These are phyloP conservation scores for Telopea speciosissima DNA, from an alignment of 177 flowering plant genomes.

Conservation along the genomic window DNA sequence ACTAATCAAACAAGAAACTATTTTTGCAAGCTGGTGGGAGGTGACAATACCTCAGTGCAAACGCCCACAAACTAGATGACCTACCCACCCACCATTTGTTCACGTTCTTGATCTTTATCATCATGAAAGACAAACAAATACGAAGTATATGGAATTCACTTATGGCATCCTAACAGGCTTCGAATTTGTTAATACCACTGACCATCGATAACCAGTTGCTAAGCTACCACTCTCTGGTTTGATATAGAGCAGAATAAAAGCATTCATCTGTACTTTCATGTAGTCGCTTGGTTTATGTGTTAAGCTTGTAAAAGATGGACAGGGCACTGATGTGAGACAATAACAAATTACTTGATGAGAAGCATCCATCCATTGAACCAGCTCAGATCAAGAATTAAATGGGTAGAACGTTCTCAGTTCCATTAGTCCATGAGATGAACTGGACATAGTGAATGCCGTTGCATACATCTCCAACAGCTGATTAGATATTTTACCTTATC, in stretches of 20 bases:
- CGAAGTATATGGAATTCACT: background rate
- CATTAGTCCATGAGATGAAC: background rate
- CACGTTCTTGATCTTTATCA: background rate
- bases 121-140: background rate
- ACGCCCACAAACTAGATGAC: too few relatives aligned
- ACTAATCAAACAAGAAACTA: too few relatives aligned
- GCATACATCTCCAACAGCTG: background rate
- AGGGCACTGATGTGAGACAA: background rate
- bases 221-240: background rate
- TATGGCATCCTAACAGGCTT: background rate
- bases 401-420: background rate
- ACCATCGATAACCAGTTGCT: background rate
- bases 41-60: too few relatives aligned
- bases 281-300: background rate
- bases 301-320: too few relatives aligned
- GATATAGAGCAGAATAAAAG: background rate
- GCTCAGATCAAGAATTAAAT: background rate
- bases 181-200: background rate
- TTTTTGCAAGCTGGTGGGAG: too few relatives aligned
- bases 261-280: background rate
- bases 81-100: background rate
- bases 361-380: background rate
- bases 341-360: background rate
- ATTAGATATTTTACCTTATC: conserved; percentile 57
- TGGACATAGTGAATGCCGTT: background rate